Percentiles rank a stretch among this genome's conserved stretches.
phyloP scores from a whole-genome alignment of 345 rosid species.

The Corymbia maculata region DNA sequence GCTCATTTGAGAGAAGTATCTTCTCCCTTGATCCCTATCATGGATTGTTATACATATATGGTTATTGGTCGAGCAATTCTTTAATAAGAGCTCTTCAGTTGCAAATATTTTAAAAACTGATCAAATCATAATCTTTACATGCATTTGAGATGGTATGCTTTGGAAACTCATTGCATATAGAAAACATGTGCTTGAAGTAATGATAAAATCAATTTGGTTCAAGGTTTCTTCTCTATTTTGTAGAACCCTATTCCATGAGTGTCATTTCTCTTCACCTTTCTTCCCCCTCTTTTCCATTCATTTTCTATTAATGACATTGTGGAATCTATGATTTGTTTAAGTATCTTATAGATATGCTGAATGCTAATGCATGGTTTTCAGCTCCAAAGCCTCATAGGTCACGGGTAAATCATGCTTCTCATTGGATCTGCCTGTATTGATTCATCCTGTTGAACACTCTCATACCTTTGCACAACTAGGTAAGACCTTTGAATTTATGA shows the following conservation, averaged over 20 bases:
- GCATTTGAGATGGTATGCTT: not conserved
- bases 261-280: not conserved
- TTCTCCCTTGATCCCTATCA: not conserved
- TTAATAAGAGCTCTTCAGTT: not conserved
- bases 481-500: not conserved
- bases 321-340: too few species aligned
- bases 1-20: not conserved
- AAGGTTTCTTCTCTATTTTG: too few species aligned
- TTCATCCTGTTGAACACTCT: not conserved
- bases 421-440: not conserved
- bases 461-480: not conserved
- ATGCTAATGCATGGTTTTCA: not conserved
- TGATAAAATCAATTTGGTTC: too few species aligned
- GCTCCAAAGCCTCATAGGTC: not conserved
- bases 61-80: not conserved
- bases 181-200: not conserved
- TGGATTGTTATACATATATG: not conserved
- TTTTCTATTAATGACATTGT: too few species aligned
- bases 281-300: not conserved
- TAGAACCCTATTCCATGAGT: not conserved
- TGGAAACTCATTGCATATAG: not conserved
- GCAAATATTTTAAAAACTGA: too few species aligned
- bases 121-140: not conserved
- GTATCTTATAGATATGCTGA: not conserved
- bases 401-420: not conserved